Base-by-base conservation (phyloP, 176 grass and related monocot species). In the Rhynchospora pubera region DNA sequence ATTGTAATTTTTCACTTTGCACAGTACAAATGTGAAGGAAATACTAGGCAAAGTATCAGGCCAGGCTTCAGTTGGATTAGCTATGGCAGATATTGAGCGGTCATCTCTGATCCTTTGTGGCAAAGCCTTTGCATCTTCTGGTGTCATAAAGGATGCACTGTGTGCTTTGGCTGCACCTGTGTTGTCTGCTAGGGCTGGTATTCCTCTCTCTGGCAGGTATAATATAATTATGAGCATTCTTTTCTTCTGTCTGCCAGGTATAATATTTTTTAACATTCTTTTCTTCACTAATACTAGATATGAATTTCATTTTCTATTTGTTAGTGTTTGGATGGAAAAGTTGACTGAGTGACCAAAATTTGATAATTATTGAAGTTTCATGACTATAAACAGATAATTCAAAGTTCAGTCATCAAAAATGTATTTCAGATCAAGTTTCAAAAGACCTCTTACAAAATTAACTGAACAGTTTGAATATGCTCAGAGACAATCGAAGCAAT, bases 21-120 rank as follows among this genome's bases (percentile, higher is more conserved):
- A 80, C 90, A 98, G 92, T 82, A 86, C 86, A 83, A 94, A 91
- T 18, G 70, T 91, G 42, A 89, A 83, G 83, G 88, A 88, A 59
- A 21, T 87, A 84, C 66, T 93, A 61, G 88, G 90, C 73, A 76
- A 84, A 84, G 90, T 75, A 77, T 79, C 83, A 85, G 22, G 50
- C 21, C 87, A 85, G 73, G 80, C 83, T 52, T 65, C 65, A 80
- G 80, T 88, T 88, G 95, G 92, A 82, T 92, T 94, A 86, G 90
- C 90, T 16, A 89, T 73, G 19, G 95, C 87, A 57, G 95, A 98
- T 59, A 82, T 91, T 83, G 92, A 93, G 39, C 88, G 92, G 7
- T 89, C 84, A 78, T 92, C 95, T 63, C 87, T 94, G 62, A 84
- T 98, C 50, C 82, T 98, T 57, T 94, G 92, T 14, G 95, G 95